Evolutionary conservation across 495 filamentous ascomycete species (phyloP).

Genomic region (Penicillium lagena): DNA sequence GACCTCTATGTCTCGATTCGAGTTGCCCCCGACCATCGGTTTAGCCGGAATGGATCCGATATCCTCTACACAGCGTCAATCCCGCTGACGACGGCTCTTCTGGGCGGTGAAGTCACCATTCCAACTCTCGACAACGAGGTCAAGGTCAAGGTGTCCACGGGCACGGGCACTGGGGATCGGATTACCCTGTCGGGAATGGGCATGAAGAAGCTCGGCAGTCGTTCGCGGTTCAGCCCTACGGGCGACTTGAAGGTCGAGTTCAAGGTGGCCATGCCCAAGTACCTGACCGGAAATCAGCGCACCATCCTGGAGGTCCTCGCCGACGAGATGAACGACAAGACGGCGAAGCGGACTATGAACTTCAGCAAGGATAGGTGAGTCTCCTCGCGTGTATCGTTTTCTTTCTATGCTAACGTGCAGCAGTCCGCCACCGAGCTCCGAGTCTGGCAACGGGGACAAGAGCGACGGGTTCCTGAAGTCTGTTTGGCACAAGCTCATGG

Average conservation of each 20-base stretch:
- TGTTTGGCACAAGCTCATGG: conserved; percentile 81
- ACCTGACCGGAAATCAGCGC: conserved; percentile 79
- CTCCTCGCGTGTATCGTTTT: neutral
- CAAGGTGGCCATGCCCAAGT: conserved; percentile 92
- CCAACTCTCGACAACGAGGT: conserved; percentile 89
- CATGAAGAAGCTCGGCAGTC: conserved; percentile 70
- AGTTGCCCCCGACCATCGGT: conserved; percentile 78
- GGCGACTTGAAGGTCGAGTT: conserved; percentile 92
- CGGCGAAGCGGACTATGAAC: conserved; percentile 87
- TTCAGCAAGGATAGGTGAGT: conserved; percentile 46
- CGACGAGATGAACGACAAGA: conserved; percentile 88
- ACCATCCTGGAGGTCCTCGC: conserved; percentile 91
- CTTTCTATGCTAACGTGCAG: neutral
- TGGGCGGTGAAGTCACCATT: conserved; percentile 83
- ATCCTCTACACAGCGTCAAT: conserved; percentile 88
- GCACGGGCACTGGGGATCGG: conserved; percentile 87
- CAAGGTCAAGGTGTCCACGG: conserved; percentile 79
- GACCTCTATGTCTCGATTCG: conserved; percentile 84
- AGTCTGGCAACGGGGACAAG: conserved; percentile 46
- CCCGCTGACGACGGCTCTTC: conserved; percentile 84
- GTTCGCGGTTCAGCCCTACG: conserved; percentile 41
- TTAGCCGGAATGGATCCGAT: conserved; percentile 77
- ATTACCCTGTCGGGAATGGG: conserved; percentile 82
- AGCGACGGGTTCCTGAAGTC: conserved; percentile 82
- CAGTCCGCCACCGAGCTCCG: conserved; percentile 10